Evolutionary conservation across 352 stramenopile genomes (phyloP).

Genomic region (Phytophthora fragariae): DNA sequence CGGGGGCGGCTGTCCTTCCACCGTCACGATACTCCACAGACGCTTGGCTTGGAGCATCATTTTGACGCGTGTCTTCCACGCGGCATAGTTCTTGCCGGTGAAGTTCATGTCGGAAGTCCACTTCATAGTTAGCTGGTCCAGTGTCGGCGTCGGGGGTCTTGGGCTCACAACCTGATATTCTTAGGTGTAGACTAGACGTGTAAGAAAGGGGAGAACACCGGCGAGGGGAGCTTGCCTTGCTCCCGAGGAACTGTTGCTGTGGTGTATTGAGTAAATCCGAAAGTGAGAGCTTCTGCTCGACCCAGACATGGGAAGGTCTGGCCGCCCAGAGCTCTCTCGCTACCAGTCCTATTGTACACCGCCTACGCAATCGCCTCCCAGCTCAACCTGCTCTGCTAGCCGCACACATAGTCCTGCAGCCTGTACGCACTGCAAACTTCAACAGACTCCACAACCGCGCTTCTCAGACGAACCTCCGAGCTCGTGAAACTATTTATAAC

Average conservation of each 20-base stretch:
- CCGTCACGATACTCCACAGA: conserved; percentile 15
- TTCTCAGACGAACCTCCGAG: no score
- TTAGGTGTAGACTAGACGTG: no score
- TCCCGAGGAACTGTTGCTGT: background rate
- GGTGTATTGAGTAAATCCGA: background rate
- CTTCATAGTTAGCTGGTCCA: conserved; percentile 3
- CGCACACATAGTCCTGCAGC: background rate
- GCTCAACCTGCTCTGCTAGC: background rate
- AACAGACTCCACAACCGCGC: background rate
- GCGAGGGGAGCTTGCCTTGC: background rate
- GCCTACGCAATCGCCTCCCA: background rate
- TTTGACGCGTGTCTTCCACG: conserved; percentile 13
- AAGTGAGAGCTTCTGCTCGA: background rate
- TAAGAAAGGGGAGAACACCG: background rate
- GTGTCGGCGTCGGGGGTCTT: conserved; percentile 1
- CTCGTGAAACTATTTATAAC: no score
- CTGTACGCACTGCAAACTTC: background rate
- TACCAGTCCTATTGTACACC: background rate
- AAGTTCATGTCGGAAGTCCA: conserved; percentile 14
- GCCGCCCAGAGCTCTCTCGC: background rate
- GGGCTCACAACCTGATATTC: conserved; percentile 1
- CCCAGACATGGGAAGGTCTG: background rate
- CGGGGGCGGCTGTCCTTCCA: background rate
- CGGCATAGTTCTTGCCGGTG: conserved; percentile 17
- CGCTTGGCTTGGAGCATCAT: conserved; percentile 2